These are phyloP conservation scores for Heterobasidion annosum DNA, from an alignment of 1,284 basidiomycete genomes.

Conservation along the genomic window DNA sequence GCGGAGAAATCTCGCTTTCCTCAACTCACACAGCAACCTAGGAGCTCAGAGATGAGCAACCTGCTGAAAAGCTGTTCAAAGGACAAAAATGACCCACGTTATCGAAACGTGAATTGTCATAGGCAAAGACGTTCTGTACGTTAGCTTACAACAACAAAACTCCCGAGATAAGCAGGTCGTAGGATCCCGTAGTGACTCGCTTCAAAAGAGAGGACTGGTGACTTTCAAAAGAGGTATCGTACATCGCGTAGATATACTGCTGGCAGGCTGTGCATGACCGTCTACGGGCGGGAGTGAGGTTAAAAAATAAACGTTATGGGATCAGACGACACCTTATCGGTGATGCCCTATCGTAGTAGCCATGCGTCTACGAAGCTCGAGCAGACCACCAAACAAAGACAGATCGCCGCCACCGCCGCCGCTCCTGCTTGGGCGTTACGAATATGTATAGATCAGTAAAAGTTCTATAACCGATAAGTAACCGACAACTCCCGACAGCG, in stretches of 20 bases:
- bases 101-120: conserved; percentile 43
- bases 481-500: too few relatives aligned
- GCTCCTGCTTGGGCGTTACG: too few relatives aligned
- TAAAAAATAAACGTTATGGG: too few relatives aligned
- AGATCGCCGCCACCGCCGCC: not conserved
- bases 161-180: not conserved
- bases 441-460: too few relatives aligned
- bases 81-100: conserved; percentile 33
- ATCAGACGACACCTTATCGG: not conserved
- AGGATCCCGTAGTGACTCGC: too few relatives aligned
- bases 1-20: not conserved
- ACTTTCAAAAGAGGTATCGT: too few relatives aligned
- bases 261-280: not conserved
- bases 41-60: not conserved
- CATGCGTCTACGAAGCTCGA: not conserved
- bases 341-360: not conserved
- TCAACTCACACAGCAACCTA: conserved; percentile 43
- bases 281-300: too few relatives aligned
- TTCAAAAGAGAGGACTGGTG: too few relatives aligned
- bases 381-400: not conserved
- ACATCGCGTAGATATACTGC: not conserved
- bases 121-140: not conserved
- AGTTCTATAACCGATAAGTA: too few relatives aligned
- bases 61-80: not conserved
- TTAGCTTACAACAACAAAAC: not conserved